Base-by-base conservation (phyloP, 257 asterid species). In the Leptodermis oblonga region DNA sequence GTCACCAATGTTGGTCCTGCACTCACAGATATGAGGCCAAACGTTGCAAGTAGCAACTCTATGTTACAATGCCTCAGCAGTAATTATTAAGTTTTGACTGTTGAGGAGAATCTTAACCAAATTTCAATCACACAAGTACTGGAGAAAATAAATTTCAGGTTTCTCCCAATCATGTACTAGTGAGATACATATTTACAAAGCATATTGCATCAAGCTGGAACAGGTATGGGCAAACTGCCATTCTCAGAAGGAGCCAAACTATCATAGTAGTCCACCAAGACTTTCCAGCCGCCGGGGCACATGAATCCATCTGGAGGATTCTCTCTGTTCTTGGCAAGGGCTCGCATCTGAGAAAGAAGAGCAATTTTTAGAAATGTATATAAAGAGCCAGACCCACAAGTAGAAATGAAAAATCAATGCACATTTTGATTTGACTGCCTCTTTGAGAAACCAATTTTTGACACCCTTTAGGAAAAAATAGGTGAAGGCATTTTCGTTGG, bases 251-350 rank as follows among this genome's bases (percentile, higher is more conserved):
- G 85, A 33, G 86, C 74, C 77, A 93, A 72, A 59, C 91, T 87
- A 36, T 88, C 91, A 49, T 91, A 93, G 73, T 90, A 94, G 1
- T 90, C 95, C 6, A 91, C 97, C 95, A 94, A 71, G 43, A 94
- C 99, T 79, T 89, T 43, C 99, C 99, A 94, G 1, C 99, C 99
- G 52, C 96, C 92, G 0, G 92, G 96, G 80, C 97, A 93, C 99
- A 93, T 93, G 54, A 93, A 93, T 66, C 99, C 99, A 36, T 90
- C 95, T 0, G 99, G 97, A 62, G 97, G 97, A 64, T 53, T 88
- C 71, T 93, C 99, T 61, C 73, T 58, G 82, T 87, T 93, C 91
- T 83, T 90, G 3, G 96, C 99, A 43, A 90, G 92, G 0, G 87
- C 65, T 39, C 99, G 90, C 99, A 89, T 90, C 99, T 93, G 83